Evolutionary conservation across 2,329 filamentous ascomycete genomes (phyloP), one percentile per base, ranked within the genome.

Genomic region (Endoconidiophora polonica): DNA sequence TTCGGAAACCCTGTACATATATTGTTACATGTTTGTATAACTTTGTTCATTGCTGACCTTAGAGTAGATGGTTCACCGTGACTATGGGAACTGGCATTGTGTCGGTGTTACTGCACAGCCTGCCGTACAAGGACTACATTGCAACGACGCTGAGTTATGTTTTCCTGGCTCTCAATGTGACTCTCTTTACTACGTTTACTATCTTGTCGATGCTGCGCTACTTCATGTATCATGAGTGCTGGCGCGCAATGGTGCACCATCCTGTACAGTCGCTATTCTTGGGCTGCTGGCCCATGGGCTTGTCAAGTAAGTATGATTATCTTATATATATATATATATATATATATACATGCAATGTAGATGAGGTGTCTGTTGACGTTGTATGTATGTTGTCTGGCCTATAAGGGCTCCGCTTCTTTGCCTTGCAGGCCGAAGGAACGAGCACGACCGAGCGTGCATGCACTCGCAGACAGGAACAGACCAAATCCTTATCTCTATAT

Each of bases 21-120:
- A 5, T 18, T 39, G 37, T 42, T 51, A 22, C 52, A 33, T 9
- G 33, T 5, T 33, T 10, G 12, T 33, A 1, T 33, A 10, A 33
- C 7, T 33, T 10, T 6, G 16, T 18, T 10, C 26, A 10, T 33
- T 33, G 3, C 26, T 16, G 12, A 12, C n/a, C 20, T 26, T 9
- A 16, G 9, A 16, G 7, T 40, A 68, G 72, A 59, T 78, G 76
- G 75, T 78, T 77, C 58, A 65, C 71, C 2, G 68, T 72, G 36
- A 76, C 68, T 42, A 78, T 84, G 79, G 80, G 80, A 23, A 84
- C 79, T 0, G 81, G 79, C 22, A 75, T 84, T 39, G 74, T 79
- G 5, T 74, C 75, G 1, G 71, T 81, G 36, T 65, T 84, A 18
- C 67, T 84, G 14, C 67, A 74, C 56, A 71, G 72, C 16, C 67